Evolutionary conservation across 257 asterid species (phyloP), one percentile per base, ranked within the genome.

Genomic region (Scutellaria baicalensis): DNA sequence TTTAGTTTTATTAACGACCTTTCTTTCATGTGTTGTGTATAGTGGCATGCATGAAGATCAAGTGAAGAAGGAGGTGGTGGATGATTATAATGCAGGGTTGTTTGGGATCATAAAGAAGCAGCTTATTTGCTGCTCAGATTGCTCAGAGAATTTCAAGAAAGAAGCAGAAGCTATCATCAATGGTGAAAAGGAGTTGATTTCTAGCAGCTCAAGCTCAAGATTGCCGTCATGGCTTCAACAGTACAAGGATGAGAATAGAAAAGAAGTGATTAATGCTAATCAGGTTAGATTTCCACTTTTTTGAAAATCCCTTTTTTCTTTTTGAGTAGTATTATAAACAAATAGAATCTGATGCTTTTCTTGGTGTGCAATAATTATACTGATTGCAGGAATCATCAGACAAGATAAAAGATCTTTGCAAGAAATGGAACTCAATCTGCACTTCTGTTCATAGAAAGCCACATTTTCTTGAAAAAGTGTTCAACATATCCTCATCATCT

Each of bases 361-460:
- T 59, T 51, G 39, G n/a, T 2, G 9, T 48, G 40, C 0, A 12
- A 68, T 55, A 56, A 10, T 59, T 59, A 11, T 59, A 0, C 3
- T 11, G 0, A 27, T 27, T 12, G 14, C 88, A 93, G 96, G 96
- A 86, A 78, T 80, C 69, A 78, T 80, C 69, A 59, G 86, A 84
- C 5, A 79, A 81, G 59, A 66, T 89, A 5, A 84, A 77, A 48
- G 82, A 87, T 74, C 89, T 93, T 11, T 83, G 95, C 86, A 82
- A 74, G 74, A 93, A 91, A 82, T 93, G 98, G 98, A 93, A 89
- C 86, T 85, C 96, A 42, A 84, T 90, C 69, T 90, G 98, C 87
- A 79, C 69, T 68, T 83, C 96, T 1, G 82, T 83, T 52, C 98
- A 90, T 81, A 82, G 66, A 70, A 82, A 77, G 51, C 88, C 90